Percentiles rank a stretch among this genome's conserved stretches.
These are phyloP conservation scores for Sclerotinia glacialis DNA, from an alignment of 2,329 filamentous ascomycete species.

Conservation along the genomic window DNA sequence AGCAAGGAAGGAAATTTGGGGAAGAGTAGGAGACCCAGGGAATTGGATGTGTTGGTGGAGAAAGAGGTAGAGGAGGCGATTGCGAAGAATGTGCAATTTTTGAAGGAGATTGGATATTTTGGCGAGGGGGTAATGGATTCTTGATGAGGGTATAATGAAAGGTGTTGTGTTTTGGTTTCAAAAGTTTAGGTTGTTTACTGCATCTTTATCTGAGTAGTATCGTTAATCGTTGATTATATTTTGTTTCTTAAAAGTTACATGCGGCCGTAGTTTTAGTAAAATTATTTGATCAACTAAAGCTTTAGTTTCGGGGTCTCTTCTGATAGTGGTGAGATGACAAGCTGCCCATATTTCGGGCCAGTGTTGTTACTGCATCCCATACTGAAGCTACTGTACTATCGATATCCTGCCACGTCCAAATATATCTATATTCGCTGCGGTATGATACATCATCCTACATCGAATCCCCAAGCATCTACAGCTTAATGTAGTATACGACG, in stretches of 20 bases:
- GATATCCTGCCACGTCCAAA: no score
- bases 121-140: background rate
- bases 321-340: no score
- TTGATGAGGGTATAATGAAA: background rate
- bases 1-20: slow-evolving; percentile 5
- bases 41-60: background rate
- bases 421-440: no score
- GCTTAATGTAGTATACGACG: no score
- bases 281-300: no score
- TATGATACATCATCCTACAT: no score
- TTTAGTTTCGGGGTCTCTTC: no score
- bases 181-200: background rate
- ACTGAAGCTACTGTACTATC: no score
- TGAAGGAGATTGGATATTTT: slow-evolving; percentile 14
- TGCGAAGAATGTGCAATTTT: slow-evolving; percentile 16
- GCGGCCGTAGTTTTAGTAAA: no score
- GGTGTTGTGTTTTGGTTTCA: background rate
- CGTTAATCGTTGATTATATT: background rate
- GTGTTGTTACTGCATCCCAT: no score
- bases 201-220: background rate
- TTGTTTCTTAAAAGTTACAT: background rate
- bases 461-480: no score
- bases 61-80: slow-evolving; percentile 10
- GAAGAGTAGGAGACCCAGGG: background rate
- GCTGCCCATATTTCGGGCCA: no score